A percentile compares a stretch with the other conserved stretches of the same genome.
phyloP scores from a whole-genome alignment of 1,284 basidiomycete species.

The Cryptococcus sp. region DNA sequence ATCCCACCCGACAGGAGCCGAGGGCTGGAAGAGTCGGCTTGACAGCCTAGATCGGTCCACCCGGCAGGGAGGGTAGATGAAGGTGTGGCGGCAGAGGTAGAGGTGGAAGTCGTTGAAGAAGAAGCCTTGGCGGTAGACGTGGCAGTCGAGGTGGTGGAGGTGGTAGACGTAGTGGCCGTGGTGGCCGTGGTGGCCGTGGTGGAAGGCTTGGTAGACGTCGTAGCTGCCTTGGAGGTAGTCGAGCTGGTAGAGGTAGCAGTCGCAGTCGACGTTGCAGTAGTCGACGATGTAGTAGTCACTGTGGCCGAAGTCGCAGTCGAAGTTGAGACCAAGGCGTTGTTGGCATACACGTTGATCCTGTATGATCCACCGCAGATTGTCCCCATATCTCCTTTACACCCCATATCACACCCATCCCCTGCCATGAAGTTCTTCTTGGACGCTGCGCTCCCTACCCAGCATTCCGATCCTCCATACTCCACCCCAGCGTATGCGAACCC shows the following conservation, averaged over 20 bases:
- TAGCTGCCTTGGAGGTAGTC: background rate
- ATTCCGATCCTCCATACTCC: conserved; percentile 33
- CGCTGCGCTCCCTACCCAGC: conserved; percentile 24
- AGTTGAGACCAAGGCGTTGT: conserved; percentile 42
- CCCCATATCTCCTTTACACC: conserved; percentile 22
- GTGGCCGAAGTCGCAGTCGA: background rate
- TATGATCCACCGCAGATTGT: conserved; percentile 35
- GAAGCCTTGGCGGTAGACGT: background rate
- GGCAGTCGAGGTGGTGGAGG: background rate
- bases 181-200: background rate
- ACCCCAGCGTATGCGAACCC: conserved; percentile 23
- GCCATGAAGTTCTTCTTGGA: conserved; percentile 18
- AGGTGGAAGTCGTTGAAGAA: background rate
- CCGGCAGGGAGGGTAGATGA: conserved; percentile 7
- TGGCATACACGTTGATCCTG: conserved; percentile 51
- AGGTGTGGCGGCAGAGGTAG: background rate
- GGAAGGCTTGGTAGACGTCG: no score
- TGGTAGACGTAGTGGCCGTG: background rate
- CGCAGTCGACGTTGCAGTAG: background rate
- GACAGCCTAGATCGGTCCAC: conserved; percentile 13
- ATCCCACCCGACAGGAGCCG: conserved; percentile 10
- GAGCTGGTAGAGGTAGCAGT: background rate
- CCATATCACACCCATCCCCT: conserved; percentile 20
- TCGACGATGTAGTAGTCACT: background rate
- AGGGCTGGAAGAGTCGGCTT: conserved; percentile 4